Percentiles rank a stretch among this genome's conserved stretches.
These are phyloP conservation scores for Hymenoscyphus repandus DNA, from an alignment of 2,329 filamentous ascomycete genomes.

Conservation along the genomic window DNA sequence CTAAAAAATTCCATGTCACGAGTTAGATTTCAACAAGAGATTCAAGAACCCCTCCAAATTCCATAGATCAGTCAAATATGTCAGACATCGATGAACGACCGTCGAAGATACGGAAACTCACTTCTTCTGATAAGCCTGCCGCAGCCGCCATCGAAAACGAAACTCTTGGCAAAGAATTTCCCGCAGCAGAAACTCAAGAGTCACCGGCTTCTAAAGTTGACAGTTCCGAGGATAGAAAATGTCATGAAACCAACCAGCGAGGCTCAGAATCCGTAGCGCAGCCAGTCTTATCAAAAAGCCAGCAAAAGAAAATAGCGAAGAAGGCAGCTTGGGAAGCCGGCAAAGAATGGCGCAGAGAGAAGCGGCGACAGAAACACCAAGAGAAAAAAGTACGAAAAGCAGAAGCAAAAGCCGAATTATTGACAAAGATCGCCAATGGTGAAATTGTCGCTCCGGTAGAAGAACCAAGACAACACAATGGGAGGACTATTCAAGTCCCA, in stretches of 20 bases:
- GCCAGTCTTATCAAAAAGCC: slow-evolving; percentile 70
- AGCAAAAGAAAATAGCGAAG: slow-evolving; percentile 72
- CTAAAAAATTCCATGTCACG: slow-evolving; percentile 10
- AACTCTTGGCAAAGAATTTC: background rate
- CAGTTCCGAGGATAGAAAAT: slow-evolving; percentile 2
- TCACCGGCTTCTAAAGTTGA: background rate
- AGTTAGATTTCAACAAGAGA: slow-evolving; percentile 1
- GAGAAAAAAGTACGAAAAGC: slow-evolving; percentile 47
- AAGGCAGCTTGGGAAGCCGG: slow-evolving; percentile 71
- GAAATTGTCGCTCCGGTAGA: slow-evolving; percentile 18
- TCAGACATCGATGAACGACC: slow-evolving; percentile 27
- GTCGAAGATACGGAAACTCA: slow-evolving; percentile 28
- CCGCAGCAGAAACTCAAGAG: background rate
- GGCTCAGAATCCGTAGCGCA: slow-evolving; percentile 2
- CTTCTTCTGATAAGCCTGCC: slow-evolving; percentile 6
- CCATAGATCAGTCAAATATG: slow-evolving; percentile 16
- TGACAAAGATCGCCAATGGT: slow-evolving; percentile 34
- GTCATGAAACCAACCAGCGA: background rate
- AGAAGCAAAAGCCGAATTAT: slow-evolving; percentile 39
- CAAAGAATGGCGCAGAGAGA: slow-evolving; percentile 51
- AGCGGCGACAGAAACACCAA: slow-evolving; percentile 47
- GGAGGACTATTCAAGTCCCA: slow-evolving; percentile 53
- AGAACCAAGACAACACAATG: slow-evolving; percentile 3
- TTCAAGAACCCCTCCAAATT: background rate
- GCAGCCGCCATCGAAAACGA: slow-evolving; percentile 1